These are phyloP conservation scores for Mortierella sp. DNA, from an alignment of 371 early-diverging fungal genomes.

Conservation along the genomic window DNA sequence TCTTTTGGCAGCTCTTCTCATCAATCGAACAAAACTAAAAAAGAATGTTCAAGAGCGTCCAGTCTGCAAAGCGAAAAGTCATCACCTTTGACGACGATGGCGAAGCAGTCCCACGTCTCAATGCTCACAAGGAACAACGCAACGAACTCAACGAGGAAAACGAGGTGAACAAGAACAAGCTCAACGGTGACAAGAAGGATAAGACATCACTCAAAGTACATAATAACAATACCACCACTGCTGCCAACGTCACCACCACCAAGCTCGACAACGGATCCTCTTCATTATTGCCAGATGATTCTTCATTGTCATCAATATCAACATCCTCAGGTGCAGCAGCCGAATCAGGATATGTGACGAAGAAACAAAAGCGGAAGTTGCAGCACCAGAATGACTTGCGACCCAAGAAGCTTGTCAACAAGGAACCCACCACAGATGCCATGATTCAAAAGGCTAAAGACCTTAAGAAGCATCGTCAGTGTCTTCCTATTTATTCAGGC, in stretches of 20 bases:
- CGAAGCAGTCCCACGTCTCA: slow-evolving; percentile 14
- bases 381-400: slow-evolving; percentile 18
- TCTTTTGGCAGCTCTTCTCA: neutral
- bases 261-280: neutral
- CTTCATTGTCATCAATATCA: neutral
- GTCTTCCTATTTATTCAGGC: slow-evolving; percentile 60
- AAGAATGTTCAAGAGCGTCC: slow-evolving; percentile 40
- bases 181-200: neutral
- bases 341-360: slow-evolving; percentile 5
- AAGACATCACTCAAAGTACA: neutral
- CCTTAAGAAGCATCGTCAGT: slow-evolving; percentile 53
- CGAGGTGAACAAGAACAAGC: neutral
- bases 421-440: slow-evolving; percentile 31
- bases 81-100: slow-evolving; percentile 53
- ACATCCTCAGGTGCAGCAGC: neutral
- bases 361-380: slow-evolving; percentile 33
- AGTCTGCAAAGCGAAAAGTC: slow-evolving; percentile 43
- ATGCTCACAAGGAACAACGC: slow-evolving; percentile 1
- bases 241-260: too few relatives aligned
- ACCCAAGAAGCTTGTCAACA: slow-evolving; percentile 26
- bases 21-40: too few relatives aligned
- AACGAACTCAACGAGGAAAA: neutral
- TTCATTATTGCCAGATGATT: too few relatives aligned
- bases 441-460: slow-evolving; percentile 40
- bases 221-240: neutral